These are phyloP conservation scores for Leucogyrophana mollusca DNA, from an alignment of 768 basidiomycete species.

Conservation along the genomic window DNA sequence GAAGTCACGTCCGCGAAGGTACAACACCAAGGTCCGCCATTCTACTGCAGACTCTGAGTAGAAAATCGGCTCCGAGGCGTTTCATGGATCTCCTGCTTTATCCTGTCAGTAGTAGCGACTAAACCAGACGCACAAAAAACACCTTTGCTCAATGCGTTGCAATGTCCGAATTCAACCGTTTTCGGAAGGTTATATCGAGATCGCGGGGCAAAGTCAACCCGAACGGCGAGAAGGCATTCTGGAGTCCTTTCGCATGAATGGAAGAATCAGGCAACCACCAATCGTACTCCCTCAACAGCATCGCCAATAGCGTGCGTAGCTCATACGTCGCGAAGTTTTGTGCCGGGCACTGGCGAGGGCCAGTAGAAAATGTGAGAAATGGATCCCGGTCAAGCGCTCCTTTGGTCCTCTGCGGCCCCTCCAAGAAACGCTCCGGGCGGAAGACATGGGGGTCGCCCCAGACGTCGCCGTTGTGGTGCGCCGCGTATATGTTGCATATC, in stretches of 20 bases:
- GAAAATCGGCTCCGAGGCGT: too few relatives aligned
- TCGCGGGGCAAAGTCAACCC: slow-evolving; percentile 31
- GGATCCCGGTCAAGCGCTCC: slow-evolving; percentile 6
- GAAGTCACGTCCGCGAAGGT: too few relatives aligned
- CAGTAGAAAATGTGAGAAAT: slow-evolving; percentile 29
- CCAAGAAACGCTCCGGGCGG: slow-evolving; percentile 29
- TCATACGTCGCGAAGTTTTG: slow-evolving; percentile 23
- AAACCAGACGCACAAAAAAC: too few relatives aligned
- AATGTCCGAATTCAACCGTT: neutral
- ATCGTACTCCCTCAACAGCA: slow-evolving; percentile 30
- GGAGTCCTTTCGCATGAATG: slow-evolving; percentile 21
- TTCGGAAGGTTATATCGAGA: slow-evolving; percentile 25
- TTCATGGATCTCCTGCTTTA: too few relatives aligned
- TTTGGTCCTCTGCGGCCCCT: neutral
- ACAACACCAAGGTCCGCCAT: too few relatives aligned
- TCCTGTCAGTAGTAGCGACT: too few relatives aligned
- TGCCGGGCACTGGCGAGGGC: slow-evolving; percentile 32
- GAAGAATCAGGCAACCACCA: slow-evolving; percentile 29
- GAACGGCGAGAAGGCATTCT: slow-evolving; percentile 35
- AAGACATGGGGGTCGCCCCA: slow-evolving; percentile 28
- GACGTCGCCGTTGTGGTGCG: slow-evolving; percentile 26
- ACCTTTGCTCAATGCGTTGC: too few relatives aligned
- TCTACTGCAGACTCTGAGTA: too few relatives aligned
- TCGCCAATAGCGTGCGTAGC: slow-evolving; percentile 31
- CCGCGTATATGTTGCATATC: slow-evolving; percentile 29